A percentile compares a stretch with the other conserved stretches of the same genome.
These are phyloP conservation scores for Carex kokanica DNA, from an alignment of 176 grass and related monocot species.

Conservation along the genomic window DNA sequence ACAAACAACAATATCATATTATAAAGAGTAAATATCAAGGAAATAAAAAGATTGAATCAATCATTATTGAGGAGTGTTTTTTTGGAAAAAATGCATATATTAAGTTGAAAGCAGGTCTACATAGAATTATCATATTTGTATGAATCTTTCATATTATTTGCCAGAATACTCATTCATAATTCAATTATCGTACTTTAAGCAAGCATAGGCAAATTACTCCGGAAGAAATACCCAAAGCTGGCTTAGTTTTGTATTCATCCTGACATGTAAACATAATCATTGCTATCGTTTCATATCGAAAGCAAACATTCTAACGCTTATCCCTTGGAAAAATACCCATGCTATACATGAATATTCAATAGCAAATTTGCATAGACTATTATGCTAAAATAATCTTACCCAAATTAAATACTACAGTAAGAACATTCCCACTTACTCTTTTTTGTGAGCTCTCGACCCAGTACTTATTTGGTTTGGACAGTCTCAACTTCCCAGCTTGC, in stretches of 20 bases:
- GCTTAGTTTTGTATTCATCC: neutral
- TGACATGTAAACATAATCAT: neutral
- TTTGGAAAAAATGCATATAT: neutral
- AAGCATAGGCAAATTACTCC: neutral
- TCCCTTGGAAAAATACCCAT: neutral
- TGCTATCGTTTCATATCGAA: neutral
- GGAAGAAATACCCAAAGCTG: neutral
- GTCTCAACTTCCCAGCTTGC: conserved; percentile 54
- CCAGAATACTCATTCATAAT: neutral
- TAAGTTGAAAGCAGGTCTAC: neutral
- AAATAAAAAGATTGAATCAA: neutral
- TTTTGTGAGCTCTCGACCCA: conserved; percentile 94
- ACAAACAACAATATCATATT: conserved; percentile 24
- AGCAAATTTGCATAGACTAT: neutral
- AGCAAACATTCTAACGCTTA: neutral
- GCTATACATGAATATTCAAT: neutral
- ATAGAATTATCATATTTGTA: neutral
- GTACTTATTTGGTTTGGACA: conserved; percentile 93
- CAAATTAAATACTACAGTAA: neutral
- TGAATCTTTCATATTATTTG: neutral
- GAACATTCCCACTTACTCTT: conserved; percentile 46
- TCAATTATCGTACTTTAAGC: neutral
- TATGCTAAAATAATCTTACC: neutral
- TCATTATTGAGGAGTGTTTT: neutral
- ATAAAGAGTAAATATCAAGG: conserved; percentile 1